A percentile compares a stretch with the other conserved stretches of the same genome.
Conservation (phyloP, 2,329 filamentous ascomycete genomes). For the Penicillium concentricum region DNA sequence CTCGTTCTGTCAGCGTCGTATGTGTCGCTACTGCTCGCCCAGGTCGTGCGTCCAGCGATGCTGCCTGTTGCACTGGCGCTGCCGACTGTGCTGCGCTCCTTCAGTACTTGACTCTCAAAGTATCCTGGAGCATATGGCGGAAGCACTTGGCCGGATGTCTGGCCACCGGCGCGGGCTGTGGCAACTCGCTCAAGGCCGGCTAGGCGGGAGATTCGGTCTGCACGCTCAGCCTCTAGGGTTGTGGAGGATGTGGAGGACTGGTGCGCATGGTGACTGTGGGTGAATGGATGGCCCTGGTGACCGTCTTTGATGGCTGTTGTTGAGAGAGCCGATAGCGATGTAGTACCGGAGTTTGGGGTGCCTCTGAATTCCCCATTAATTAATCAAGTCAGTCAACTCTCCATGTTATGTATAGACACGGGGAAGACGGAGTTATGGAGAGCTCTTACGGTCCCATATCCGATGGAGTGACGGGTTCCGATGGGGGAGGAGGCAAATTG, state of each 20-base stretch:
- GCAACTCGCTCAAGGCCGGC: slow-evolving; percentile 87
- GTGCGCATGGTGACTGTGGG: slow-evolving; percentile 53
- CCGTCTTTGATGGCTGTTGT: slow-evolving; percentile 97
- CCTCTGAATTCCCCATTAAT: slow-evolving; percentile 56
- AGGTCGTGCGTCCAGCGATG: slow-evolving; percentile 65
- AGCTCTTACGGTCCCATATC: slow-evolving; percentile 75
- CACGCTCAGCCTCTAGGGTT: slow-evolving; percentile 85
- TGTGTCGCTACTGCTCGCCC: slow-evolving; percentile 64
- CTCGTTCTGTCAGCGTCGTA: slow-evolving; percentile 57
- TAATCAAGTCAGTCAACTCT: slow-evolving; percentile 19
- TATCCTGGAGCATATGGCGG: slow-evolving; percentile 61
- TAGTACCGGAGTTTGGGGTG: slow-evolving; percentile 89
- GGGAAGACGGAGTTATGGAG: slow-evolving; percentile 2
- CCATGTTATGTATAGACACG: slow-evolving; percentile 5
- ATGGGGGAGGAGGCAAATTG: slow-evolving; percentile 78
- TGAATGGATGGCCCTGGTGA: slow-evolving; percentile 75
- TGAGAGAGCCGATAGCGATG: slow-evolving; percentile 84
- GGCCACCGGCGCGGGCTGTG: slow-evolving; percentile 61
- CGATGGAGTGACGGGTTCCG: slow-evolving; percentile 80
- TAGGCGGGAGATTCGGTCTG: slow-evolving; percentile 90
- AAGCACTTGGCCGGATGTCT: slow-evolving; percentile 36
- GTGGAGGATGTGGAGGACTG: slow-evolving; percentile 61
- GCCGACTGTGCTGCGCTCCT: slow-evolving; percentile 86
- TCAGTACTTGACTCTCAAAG: slow-evolving; percentile 73
- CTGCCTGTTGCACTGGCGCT: slow-evolving; percentile 80